These are phyloP conservation scores for Pichia sp. DNA, from an alignment of 1,139 yeast species.

Conservation along the genomic window DNA sequence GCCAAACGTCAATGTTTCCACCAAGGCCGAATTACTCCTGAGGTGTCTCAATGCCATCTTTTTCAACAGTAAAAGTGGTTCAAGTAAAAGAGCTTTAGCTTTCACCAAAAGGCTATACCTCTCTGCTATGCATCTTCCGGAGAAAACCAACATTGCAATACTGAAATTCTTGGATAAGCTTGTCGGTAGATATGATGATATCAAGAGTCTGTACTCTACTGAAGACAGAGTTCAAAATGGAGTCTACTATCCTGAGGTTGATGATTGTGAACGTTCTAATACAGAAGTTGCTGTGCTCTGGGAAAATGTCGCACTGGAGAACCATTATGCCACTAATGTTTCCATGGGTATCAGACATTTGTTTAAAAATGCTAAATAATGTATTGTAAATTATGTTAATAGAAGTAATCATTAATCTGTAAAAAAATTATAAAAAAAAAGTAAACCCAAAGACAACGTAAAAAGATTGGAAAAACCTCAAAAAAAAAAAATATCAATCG, in stretches of 20 bases:
- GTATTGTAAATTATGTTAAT: too few species aligned
- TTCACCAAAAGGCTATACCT: conserved; percentile 75
- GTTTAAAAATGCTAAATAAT: conserved; percentile 23
- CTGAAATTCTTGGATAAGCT: conserved; percentile 73
- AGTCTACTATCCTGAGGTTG: conserved; percentile 54
- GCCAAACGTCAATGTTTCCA: conserved; percentile 77
- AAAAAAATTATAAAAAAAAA: too few species aligned
- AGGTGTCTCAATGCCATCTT: conserved; percentile 75
- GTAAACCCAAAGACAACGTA: too few species aligned
- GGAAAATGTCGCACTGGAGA: conserved; percentile 72
- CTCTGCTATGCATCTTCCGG: conserved; percentile 69
- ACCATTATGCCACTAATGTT: conserved; percentile 80
- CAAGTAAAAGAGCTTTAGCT: conserved; percentile 67
- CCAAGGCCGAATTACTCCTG: conserved; percentile 77
- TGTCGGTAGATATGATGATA: conserved; percentile 56
- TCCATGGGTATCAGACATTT: conserved; percentile 42
- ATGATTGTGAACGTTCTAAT: conserved; percentile 67
- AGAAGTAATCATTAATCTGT: not conserved
- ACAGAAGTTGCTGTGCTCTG: conserved; percentile 85
- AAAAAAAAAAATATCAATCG: too few species aligned
- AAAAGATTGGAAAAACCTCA: too few species aligned
- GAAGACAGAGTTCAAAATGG: conserved; percentile 86
- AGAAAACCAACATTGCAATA: conserved; percentile 73
- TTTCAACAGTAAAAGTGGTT: conserved; percentile 68
- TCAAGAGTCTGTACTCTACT: conserved; percentile 72